Evolutionary conservation across 2,329 filamentous ascomycete genomes (phyloP).

Genomic region (Trichocomaceae sp.): DNA sequence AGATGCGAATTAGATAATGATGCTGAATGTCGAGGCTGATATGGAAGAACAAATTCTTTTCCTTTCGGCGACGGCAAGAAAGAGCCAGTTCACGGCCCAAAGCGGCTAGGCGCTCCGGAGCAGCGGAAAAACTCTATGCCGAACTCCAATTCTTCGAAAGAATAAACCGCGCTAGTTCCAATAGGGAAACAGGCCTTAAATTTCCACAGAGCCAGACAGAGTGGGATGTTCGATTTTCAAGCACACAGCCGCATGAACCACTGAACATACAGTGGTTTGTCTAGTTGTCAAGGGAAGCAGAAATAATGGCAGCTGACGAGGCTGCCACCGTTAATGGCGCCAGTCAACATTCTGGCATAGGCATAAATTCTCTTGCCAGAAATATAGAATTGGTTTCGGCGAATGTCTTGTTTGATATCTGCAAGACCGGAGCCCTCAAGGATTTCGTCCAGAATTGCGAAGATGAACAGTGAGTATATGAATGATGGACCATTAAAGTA

Average conservation of each 20-base stretch:
- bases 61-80: slow-evolving; percentile 22
- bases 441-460: slow-evolving; percentile 27
- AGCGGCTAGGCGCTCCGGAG: neutral
- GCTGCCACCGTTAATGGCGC: slow-evolving; percentile 14
- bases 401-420: slow-evolving; percentile 27
- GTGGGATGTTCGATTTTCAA: neutral
- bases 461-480: slow-evolving; percentile 26
- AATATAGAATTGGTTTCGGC: slow-evolving; percentile 31
- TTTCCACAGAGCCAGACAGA: slow-evolving; percentile 20
- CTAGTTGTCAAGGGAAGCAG: neutral
- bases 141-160: neutral
- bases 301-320: slow-evolving; percentile 20
- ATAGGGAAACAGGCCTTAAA: slow-evolving; percentile 21
- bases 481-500: neutral
- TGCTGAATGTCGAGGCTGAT: neutral
- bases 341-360: slow-evolving; percentile 13
- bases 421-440: slow-evolving; percentile 28
- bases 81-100: slow-evolving; percentile 2
- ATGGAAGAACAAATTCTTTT: slow-evolving; percentile 31
- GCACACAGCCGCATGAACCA: neutral
- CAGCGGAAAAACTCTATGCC: slow-evolving; percentile 8
- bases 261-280: neutral
- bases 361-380: slow-evolving; percentile 21
- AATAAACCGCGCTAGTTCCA: slow-evolving; percentile 4
- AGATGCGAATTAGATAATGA: neutral